Conservation (phyloP, 1,284 basidiomycete species). For the Mycena citricolor region DNA sequence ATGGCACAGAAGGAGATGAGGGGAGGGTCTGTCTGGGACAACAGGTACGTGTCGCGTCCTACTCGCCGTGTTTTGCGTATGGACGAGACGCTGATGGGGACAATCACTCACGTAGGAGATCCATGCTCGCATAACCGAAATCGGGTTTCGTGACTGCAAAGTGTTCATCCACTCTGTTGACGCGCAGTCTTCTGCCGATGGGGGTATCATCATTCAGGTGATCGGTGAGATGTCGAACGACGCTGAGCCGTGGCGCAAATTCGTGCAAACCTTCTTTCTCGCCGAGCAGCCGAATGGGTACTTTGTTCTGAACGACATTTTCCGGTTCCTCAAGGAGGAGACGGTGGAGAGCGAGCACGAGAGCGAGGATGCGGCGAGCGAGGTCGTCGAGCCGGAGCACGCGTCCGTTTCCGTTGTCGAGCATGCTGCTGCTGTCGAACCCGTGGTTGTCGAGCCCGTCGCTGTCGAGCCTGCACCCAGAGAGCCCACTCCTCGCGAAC, state of each 20-base stretch:
- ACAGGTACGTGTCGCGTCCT: slow-evolving; percentile 56
- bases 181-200: slow-evolving; percentile 89
- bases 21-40: slow-evolving; percentile 86
- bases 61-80: slow-evolving; percentile 8
- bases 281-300: slow-evolving; percentile 99
- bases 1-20: slow-evolving; percentile 95
- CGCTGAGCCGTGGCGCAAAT: slow-evolving; percentile 92
- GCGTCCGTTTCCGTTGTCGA: slow-evolving; percentile 33
- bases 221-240: slow-evolving; percentile 98
- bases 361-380: slow-evolving; percentile 42
- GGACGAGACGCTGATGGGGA: too few species aligned
- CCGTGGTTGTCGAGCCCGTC: slow-evolving; percentile 33
- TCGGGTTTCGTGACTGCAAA: slow-evolving; percentile 96
- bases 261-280: slow-evolving; percentile 99
- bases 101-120: slow-evolving; percentile 88
- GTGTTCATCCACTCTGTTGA: slow-evolving; percentile 97
- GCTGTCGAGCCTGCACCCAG: slow-evolving; percentile 37
- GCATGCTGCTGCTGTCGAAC: too few species aligned
- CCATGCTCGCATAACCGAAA: slow-evolving; percentile 90
- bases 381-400: slow-evolving; percentile 29
- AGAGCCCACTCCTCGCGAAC: slow-evolving; percentile 41
- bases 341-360: slow-evolving; percentile 77
- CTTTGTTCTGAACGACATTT: slow-evolving; percentile 99
- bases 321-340: slow-evolving; percentile 98
- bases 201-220: slow-evolving; percentile 98